phyloP scores from a whole-genome alignment of 306 rosid species.

The Acacia acuminata region DNA sequence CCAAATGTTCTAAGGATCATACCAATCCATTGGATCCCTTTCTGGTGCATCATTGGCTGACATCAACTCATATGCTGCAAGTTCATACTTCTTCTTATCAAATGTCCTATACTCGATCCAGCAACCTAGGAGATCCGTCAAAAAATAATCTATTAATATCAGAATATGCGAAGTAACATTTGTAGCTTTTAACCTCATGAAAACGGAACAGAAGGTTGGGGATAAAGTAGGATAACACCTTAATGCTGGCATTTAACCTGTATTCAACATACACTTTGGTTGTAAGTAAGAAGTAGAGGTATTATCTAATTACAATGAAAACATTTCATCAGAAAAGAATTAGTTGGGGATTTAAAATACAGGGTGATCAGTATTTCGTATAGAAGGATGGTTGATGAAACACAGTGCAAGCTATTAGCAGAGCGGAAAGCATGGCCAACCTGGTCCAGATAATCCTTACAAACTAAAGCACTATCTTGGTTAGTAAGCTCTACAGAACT shows the following conservation, averaged over 20 bases:
- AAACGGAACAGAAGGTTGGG: background rate
- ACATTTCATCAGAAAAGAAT: slow-evolving; percentile 11
- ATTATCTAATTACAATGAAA: slow-evolving; percentile 15
- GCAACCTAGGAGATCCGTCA: slow-evolving; percentile 58
- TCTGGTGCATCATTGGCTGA: slow-evolving; percentile 95
- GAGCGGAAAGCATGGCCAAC: slow-evolving; percentile 1
- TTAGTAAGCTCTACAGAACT: slow-evolving; percentile 15
- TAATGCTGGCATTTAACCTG: slow-evolving; percentile 11
- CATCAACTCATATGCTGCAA: slow-evolving; percentile 87
- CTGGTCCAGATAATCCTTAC: background rate
- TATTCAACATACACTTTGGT: background rate
- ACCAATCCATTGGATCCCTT: slow-evolving; percentile 99
- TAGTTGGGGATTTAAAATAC: background rate
- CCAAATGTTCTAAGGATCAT: slow-evolving; percentile 26
- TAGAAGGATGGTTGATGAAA: slow-evolving; percentile 16
- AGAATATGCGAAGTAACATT: slow-evolving; percentile 14
- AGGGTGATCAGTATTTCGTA: slow-evolving; percentile 3
- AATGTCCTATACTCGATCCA: slow-evolving; percentile 70
- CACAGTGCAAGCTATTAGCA: background rate
- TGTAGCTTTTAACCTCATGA: slow-evolving; percentile 4
- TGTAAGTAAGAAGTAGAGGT: slow-evolving; percentile 3
- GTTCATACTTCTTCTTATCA: slow-evolving; percentile 63
- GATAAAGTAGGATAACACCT: slow-evolving; percentile 17
- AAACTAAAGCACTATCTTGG: slow-evolving; percentile 12
- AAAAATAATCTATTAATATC: slow-evolving; percentile 18